Base-by-base conservation (phyloP, 352 stramenopile species). In the Phytopythium aichiense region DNA sequence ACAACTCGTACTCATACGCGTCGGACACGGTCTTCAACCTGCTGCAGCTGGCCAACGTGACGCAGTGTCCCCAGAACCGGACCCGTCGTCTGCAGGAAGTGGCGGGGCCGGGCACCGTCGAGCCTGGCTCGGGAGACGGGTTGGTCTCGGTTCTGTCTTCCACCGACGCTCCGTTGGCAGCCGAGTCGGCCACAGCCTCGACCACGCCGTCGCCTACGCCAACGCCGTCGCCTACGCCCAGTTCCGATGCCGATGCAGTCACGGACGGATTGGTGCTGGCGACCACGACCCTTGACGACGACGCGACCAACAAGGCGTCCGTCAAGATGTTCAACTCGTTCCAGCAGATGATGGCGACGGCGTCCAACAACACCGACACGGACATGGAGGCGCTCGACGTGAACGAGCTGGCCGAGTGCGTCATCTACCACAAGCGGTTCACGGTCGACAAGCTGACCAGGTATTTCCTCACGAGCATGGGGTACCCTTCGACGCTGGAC, bases 1-100 rank as follows among this genome's bases (percentile, higher is more conserved):
- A 70, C 42, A 63, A 79, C 37, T 87, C 78, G 43, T 90, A 90
- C 73, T 63, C 78, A 68, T 90, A 90, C 73, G 58, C 73, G 23
- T 69, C 74, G n/a, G 77, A 88, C 56, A 59, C 66, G 13, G 54
- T 89, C 12, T 75, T 89, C 9, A 40, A 33, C 18, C 60, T 81
- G 15, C 61, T 87, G n/a, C 45, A 73, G 48, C 28, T 46, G 28
- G 57, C 65, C 31, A 71, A 71, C 0, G 22, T 87, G 31, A 57
- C 51, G 23, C 56, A 61, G 16, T 87, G 77, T 15, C 74, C 77
- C 7, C 65, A 84, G 65, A 80, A 69, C 61, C 58, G 72, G 55
- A 66, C 63, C 3, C 72, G 74, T 31, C 77, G 59, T 6, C 66
- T 73, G 3, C 33, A 51, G 15, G 58, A 56, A 11, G 28, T 46